Evolutionary conservation across 1,139 yeast genomes (phyloP), one percentile per base, ranked within the genome.

Genomic region (Kodamaea suecica): DNA sequence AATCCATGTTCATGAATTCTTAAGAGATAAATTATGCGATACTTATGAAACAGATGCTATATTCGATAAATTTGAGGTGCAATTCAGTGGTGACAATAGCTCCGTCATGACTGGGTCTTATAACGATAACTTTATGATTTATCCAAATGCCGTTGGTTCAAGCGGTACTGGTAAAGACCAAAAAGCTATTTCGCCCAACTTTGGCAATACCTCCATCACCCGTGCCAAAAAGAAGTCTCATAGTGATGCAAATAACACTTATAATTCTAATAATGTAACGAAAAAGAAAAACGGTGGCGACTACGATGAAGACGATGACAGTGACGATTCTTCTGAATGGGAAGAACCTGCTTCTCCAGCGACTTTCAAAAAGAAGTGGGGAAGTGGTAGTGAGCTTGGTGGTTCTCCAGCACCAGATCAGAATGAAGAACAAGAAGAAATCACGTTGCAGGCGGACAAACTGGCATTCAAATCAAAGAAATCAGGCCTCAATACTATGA

Each of bases 21-120:
- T 94, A 52, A 79, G 96, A 51, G 96, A 88, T 53, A 75, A 94
- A 56, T 72, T 94, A 54, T 92, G 97, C 64, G 97, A 94, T 61
- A 88, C 97, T 28, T 94, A 94, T 66, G 99, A 94, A 61, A 90
- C 90, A 59, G 98, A 94, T 65, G 95, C 97, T 34, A 94, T 94
- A 42, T 94, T 94, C 66, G 98, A 94, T 70, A 94, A 92, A 70
- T 94, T 94, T 62, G 98, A 92, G 68, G 96, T 88, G 41, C 95
- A 84, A 50, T 88, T 92, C 56, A 77, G 90, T 49, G 98, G 98
- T 31, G 97, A 94, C 63, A 85, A 87, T 54, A 80, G 81, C 59
- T 80, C 90, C 39, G 82, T 92, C 42, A 86, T 94, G 94, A 90
- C 98, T 16, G 99, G 99, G 37, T 85, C 97, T 32, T 94, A 94